phyloP scores from a whole-genome alignment of 129 eudicot genomes.

The Centrapalus pauciflorus region DNA sequence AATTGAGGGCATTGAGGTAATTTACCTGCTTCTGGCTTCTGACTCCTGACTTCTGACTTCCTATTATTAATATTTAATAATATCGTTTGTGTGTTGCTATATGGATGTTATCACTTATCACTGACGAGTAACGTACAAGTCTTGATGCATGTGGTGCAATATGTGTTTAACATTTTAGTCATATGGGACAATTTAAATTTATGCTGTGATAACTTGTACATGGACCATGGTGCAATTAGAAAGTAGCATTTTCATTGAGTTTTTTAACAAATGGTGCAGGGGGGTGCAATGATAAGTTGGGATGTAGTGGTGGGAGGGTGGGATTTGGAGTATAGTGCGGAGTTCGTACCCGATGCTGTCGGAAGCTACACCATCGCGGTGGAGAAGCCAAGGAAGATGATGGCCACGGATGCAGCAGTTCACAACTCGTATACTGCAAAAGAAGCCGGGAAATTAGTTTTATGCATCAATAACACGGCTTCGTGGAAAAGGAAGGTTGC shows the following conservation, averaged over 20 bases:
- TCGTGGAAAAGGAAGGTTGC: slow-evolving; percentile 74
- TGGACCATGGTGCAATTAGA: too few relatives aligned
- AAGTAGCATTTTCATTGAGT: too few relatives aligned
- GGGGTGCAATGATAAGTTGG: slow-evolving; percentile 80
- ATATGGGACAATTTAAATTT: too few relatives aligned
- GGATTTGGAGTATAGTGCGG: slow-evolving; percentile 87
- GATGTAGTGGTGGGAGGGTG: slow-evolving; percentile 95
- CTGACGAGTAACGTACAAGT: background rate
- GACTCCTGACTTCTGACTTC: too few relatives aligned
- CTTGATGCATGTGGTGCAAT: background rate
- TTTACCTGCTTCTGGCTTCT: background rate
- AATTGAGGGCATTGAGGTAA: slow-evolving; percentile 96
- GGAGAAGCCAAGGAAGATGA: slow-evolving; percentile 57
- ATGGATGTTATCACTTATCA: too few relatives aligned
- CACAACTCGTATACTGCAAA: slow-evolving; percentile 71
- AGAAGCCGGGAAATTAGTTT: slow-evolving; percentile 76
- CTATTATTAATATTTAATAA: too few relatives aligned
- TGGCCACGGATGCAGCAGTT: slow-evolving; percentile 51
- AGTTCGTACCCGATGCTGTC: slow-evolving; percentile 56
- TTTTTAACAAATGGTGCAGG: too few relatives aligned
- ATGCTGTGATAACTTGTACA: too few relatives aligned
- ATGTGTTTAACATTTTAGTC: too few relatives aligned
- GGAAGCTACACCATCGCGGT: slow-evolving; percentile 75
- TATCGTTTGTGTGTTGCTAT: too few relatives aligned
- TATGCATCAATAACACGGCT: slow-evolving; percentile 73